These are phyloP conservation scores for Sphagnum contortum DNA, from an alignment of 225 moss, liverwort and hornwort species.

Conservation along the genomic window DNA sequence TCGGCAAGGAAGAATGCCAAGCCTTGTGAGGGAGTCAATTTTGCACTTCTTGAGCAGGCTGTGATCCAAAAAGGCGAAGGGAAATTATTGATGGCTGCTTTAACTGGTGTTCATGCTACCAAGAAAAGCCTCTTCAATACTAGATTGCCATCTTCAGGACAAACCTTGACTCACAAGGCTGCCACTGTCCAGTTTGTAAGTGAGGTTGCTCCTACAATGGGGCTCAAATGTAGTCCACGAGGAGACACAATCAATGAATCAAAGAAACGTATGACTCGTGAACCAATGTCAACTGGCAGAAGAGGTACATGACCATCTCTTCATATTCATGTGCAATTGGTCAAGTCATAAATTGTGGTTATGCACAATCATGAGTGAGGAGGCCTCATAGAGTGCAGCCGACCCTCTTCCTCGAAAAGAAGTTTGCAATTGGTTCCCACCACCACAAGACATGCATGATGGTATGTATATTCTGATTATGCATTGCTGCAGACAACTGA, in stretches of 20 bases:
- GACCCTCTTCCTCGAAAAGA: no score
- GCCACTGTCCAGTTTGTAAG: constrained; percentile 2
- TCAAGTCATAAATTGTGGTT: no score
- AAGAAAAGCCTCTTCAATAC: constrained; percentile 8
- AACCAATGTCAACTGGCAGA: background rate
- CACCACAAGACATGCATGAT: no score
- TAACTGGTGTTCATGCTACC: constrained; percentile 30
- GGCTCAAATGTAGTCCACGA: background rate
- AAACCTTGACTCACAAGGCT: constrained; percentile 1
- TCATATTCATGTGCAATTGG: no score
- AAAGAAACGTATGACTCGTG: background rate
- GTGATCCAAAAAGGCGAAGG: constrained; percentile 33
- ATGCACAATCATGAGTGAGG: no score
- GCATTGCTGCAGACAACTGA: no score
- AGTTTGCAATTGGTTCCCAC: no score
- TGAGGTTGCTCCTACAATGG: constrained; percentile 4
- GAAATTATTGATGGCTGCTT: constrained; percentile 30
- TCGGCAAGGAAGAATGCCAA: constrained; percentile 5
- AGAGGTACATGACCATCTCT: background rate
- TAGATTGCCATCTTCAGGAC: constrained; percentile 5
- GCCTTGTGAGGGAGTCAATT: constrained; percentile 2
- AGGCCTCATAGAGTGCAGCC: no score
- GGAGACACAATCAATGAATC: background rate
- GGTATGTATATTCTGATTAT: no score
- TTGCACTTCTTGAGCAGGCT: constrained; percentile 32